Percentiles rank a stretch among this genome's conserved stretches.
Conservation (phyloP, 2,329 filamentous ascomycete genomes). For the Nakataea oryzae region DNA sequence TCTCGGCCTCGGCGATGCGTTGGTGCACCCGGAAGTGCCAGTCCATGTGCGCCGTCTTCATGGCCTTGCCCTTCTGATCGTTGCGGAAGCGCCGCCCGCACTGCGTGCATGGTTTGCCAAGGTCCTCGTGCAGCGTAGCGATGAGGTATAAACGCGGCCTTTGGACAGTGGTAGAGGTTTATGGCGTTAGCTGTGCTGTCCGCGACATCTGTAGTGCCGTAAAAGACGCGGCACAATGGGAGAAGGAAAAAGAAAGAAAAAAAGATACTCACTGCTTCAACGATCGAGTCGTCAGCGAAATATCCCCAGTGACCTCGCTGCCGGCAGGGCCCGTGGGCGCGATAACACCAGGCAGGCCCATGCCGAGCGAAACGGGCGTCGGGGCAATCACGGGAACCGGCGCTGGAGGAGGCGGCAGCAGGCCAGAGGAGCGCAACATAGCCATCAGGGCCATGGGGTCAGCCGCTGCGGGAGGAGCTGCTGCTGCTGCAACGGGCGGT, state of each 20-base stretch:
- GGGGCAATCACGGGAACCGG: conserved; percentile 19
- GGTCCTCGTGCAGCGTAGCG: conserved; percentile 64
- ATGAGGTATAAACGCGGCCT: conserved; percentile 24
- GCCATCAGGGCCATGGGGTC: conserved; percentile 53
- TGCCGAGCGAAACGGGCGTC: conserved; percentile 11
- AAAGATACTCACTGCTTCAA: conserved; percentile 58
- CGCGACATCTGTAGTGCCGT: conserved; percentile 51
- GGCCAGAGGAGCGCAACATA: conserved; percentile 56
- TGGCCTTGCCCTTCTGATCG: conserved; percentile 67
- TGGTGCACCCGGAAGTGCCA: conserved; percentile 97
- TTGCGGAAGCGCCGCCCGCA: conserved; percentile 80
- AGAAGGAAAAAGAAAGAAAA: background rate
- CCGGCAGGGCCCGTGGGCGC: conserved; percentile 11
- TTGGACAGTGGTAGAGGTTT: conserved; percentile 24
- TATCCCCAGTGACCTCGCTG: conserved; percentile 27
- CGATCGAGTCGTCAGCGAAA: conserved; percentile 54
- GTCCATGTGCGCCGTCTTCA: conserved; percentile 88
- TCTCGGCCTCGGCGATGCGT: conserved; percentile 75
- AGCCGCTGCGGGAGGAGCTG: conserved; percentile 22
- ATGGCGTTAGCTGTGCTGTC: background rate
- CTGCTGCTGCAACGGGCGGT: conserved; percentile 20
- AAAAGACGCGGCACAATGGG: background rate
- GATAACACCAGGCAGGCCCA: conserved; percentile 17
- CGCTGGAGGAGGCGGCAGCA: conserved; percentile 39
- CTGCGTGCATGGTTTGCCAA: conserved; percentile 80